phyloP scores from a whole-genome alignment of 164 flowering plant species.

The Saururus chinensis region DNA sequence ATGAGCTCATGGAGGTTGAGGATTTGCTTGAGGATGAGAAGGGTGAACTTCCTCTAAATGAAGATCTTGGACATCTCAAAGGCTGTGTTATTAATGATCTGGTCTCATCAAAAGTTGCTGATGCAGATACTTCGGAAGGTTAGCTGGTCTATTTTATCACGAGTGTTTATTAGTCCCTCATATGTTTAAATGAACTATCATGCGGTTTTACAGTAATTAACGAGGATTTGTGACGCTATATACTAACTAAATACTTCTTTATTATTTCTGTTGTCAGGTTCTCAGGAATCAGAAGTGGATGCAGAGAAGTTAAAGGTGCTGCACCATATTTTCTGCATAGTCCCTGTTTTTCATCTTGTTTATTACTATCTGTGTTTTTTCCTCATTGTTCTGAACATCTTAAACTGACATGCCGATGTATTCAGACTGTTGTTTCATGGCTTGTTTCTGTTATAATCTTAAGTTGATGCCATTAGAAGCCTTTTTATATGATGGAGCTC shows the following conservation, averaged over 20 bases:
- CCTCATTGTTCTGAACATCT: background rate
- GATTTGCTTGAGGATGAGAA: slow-evolving; percentile 54
- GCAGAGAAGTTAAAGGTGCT: slow-evolving; percentile 17
- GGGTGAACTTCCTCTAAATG: slow-evolving; percentile 20
- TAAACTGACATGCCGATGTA: background rate
- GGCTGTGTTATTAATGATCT: slow-evolving; percentile 17
- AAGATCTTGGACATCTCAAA: slow-evolving; percentile 19
- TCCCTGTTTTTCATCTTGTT: background rate
- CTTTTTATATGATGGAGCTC: no score
- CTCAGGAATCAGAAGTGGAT: slow-evolving; percentile 18
- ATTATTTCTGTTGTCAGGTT: slow-evolving; percentile 18
- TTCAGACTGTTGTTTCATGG: background rate
- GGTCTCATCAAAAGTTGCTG: slow-evolving; percentile 18
- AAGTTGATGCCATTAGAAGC: background rate
- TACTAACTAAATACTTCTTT: background rate
- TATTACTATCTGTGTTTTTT: background rate
- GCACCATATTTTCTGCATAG: slow-evolving; percentile 5
- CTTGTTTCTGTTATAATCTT: background rate
- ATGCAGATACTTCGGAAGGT: slow-evolving; percentile 33
- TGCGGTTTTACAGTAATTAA: background rate
- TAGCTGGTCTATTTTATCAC: background rate
- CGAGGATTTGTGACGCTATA: background rate
- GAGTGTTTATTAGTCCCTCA: background rate
- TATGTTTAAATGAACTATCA: background rate
- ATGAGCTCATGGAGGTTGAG: slow-evolving; percentile 79